Base-by-base conservation (phyloP, 192 early-diverging fungal species). In the Ambispora gerdemannii region DNA sequence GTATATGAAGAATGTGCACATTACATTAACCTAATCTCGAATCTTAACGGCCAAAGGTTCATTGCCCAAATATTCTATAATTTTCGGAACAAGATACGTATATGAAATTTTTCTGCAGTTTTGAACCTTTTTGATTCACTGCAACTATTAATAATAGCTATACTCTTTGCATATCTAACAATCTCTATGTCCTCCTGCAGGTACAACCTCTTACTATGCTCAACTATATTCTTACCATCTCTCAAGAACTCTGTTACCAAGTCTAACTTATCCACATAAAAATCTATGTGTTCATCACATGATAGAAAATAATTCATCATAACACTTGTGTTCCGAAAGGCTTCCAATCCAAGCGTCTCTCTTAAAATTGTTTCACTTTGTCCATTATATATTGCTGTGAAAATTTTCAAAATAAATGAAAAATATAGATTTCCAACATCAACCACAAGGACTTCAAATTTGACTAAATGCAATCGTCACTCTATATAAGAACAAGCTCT, bases 201-300 rank as follows among this genome's bases (percentile, higher is more conserved):
- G 20, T 2, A n/a, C 43, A 56, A 78, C 30, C 72, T 30, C 24
- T 0, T 58, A n/a, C 2, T 7, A 20, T 75, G 77, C n/a, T 67
- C 17, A 15, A 27, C 34, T 32, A 78, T 61, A 38, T 52, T 13
- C 3, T 63, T 20, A 56, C 71, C 77, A 49, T 78, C 77, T 35
- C 71, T 49, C 28, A 79, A 66, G 1, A 78, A 27, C 22, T 78
- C 77, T 15, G 78, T 77, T 17, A 65, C 76, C 76, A 75, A 77
- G 1, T 62, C 61, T 19, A 31, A 34, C 3, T 58, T 50, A n/a
- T 71, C 53, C 32, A 78, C 52, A 53, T 66, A 70, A 47, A 78
- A 78, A 60, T 78, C 72, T 50, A 78, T 58, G 3, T 63, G 28
- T 0, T 72, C 72, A 63, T 78, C 71, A 64, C 63, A 64, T n/a